Evolutionary conservation across 305 asterid species (phyloP).

Genomic region (Fraxinus xanthoxyloides): DNA sequence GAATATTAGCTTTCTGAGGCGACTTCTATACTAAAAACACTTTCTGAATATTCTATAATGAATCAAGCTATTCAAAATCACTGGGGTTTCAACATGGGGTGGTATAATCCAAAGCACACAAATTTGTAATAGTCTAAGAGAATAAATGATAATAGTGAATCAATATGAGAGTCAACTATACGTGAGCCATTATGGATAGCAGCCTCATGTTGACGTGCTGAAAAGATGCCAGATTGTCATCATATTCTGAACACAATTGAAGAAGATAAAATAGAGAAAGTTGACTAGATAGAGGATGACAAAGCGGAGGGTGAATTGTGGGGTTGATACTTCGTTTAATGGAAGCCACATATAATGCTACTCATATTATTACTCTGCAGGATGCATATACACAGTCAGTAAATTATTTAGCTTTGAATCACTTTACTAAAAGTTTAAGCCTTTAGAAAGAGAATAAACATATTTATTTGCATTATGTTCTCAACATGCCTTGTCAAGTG

Average conservation of each 20-base stretch:
- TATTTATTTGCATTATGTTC: slow-evolving; percentile 8
- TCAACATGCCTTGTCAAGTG: background rate
- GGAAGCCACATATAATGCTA: slow-evolving; percentile 13
- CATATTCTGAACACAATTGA: slow-evolving; percentile 15
- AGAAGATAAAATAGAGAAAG: slow-evolving; percentile 13
- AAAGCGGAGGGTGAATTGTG: background rate
- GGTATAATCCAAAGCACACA: slow-evolving; percentile 4
- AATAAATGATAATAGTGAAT: slow-evolving; percentile 10
- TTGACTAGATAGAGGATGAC: slow-evolving; percentile 3
- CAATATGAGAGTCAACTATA: slow-evolving; percentile 2
- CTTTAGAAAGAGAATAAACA: background rate
- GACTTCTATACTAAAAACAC: background rate
- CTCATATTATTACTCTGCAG: slow-evolving; percentile 10
- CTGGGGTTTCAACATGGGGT: slow-evolving; percentile 21
- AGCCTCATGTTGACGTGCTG: background rate
- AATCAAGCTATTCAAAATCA: slow-evolving; percentile 11
- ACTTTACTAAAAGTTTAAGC: background rate
- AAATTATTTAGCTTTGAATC: background rate
- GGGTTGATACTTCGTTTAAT: slow-evolving; percentile 6
- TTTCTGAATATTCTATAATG: slow-evolving; percentile 9
- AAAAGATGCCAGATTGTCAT: slow-evolving; percentile 11
- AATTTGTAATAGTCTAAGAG: background rate
- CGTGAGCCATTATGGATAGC: slow-evolving; percentile 19
- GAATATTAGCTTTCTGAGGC: background rate
- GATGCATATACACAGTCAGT: slow-evolving; percentile 6